A percentile compares a stretch with the other conserved stretches of the same genome.
phyloP scores from a whole-genome alignment of 2,329 filamentous ascomycete genomes.

The Dryadomyces quercivorus region DNA sequence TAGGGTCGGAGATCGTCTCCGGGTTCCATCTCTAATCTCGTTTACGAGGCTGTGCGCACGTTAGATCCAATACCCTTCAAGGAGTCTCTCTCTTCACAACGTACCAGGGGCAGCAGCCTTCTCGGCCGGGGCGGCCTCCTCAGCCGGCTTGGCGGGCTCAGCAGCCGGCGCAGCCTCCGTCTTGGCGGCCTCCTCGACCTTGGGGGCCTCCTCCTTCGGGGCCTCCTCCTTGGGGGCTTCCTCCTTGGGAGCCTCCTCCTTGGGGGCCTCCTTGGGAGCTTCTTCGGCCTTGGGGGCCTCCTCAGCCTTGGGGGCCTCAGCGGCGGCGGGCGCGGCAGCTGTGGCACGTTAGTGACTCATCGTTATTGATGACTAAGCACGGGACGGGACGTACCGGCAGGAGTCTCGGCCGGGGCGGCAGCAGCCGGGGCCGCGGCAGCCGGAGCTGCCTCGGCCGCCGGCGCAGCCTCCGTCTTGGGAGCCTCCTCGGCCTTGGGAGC shows the following conservation, averaged over 20 bases:
- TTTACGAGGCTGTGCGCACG: not conserved
- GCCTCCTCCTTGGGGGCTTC: too few species aligned
- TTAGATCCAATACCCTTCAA: too few species aligned
- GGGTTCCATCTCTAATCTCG: not conserved
- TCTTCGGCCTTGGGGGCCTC: conserved; percentile 1
- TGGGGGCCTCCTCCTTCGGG: not conserved
- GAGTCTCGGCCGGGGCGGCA: not conserved
- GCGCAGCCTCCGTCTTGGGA: conserved; percentile 3
- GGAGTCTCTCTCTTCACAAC: not conserved
- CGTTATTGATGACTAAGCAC: too few species aligned
- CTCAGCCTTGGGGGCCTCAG: conserved; percentile 4
- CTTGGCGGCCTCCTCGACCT: conserved; percentile 4
- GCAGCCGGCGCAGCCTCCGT: conserved; percentile 6
- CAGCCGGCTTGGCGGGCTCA: conserved; percentile 19
- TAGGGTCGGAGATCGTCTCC: too few species aligned
- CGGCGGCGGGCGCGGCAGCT: too few species aligned
- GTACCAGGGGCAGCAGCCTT: conserved; percentile 9
- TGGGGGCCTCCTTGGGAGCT: conserved; percentile 8
- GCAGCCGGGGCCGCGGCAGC: conserved; percentile 12
- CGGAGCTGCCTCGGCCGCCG: conserved; percentile 14
- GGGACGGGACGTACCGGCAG: too few species aligned
- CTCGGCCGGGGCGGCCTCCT: conserved; percentile 16
- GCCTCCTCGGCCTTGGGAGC: conserved; percentile 5
- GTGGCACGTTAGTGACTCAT: too few species aligned
- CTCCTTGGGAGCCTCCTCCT: conserved; percentile 6